Base-by-base conservation (phyloP, 768 basidiomycete species). In the Obba rivulosa region DNA sequence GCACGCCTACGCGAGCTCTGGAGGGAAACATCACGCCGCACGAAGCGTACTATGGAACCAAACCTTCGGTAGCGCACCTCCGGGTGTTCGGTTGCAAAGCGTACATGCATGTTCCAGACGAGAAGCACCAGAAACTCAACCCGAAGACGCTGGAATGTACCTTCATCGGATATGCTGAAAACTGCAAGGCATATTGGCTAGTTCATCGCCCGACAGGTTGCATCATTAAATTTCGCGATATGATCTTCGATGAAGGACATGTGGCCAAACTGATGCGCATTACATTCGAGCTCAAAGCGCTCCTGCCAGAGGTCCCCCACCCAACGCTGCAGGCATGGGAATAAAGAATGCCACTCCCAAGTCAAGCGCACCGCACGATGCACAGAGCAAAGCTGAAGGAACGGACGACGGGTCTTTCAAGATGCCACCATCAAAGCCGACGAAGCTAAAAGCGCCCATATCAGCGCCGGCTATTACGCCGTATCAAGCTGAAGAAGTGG, bases 51-150 rank as follows among this genome's bases (percentile, higher is more conserved):
- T 34, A 37, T 11, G 41, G 46, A 11, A 31, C 11, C 8, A 50
- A 53, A 39, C 57, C 57, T 3, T 39, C 46, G 4, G 41, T 64
- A 17, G 35, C 44, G 2, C 49, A 56, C 40, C 48, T 62, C 17
- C 45, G 56, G 23, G 50, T 55, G 16, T 64, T 62, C 37, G 64
- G 65, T 9, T 63, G 53, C 43, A 34, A 38, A 14, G 56, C 54
- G 13, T 58, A 49, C 22, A 58, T 54, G 21, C 54, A 54, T 51
- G 50, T 55, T 22, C 60, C 53, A 21, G 52, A 50, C 16, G 38
- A 51, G 31, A 45, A 43, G 22, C 46, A 47, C 24, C 16, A 28
- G 23, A 57, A 57, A 41, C 43, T 57, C 13, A 54, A 50, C 13
- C 36, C 56, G 9, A 51, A 55, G 35, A 46, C 50, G 2, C 21